A percentile compares a stretch with the other conserved stretches of the same genome.
Conservation (phyloP, 495 filamentous ascomycete species). For the Aspergillus sclerotioniger region DNA sequence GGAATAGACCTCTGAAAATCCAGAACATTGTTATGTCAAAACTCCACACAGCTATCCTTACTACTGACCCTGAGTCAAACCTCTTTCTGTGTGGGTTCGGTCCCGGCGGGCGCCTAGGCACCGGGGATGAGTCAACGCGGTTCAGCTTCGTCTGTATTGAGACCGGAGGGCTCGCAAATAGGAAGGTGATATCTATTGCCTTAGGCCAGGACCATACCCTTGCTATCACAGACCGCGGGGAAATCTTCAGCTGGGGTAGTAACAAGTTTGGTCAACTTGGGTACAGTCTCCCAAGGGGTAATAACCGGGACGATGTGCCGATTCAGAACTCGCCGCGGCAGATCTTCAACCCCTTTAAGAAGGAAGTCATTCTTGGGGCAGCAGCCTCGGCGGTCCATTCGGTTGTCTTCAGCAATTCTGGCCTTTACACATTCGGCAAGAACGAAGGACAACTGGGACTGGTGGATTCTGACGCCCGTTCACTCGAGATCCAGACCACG, state of each 20-base stretch:
- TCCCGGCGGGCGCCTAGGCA: constrained; percentile 83
- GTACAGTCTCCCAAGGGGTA: constrained; percentile 61
- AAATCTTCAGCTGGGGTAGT: constrained; percentile 89
- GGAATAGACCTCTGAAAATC: constrained; percentile 66
- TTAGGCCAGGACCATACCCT: constrained; percentile 90
- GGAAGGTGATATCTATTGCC: constrained; percentile 67
- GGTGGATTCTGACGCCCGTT: constrained; percentile 90
- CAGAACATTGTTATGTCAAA: constrained; percentile 84
- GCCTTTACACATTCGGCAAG: constrained; percentile 91
- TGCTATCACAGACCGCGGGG: constrained; percentile 75
- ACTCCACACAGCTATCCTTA: constrained; percentile 85
- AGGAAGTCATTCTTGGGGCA: constrained; percentile 75
- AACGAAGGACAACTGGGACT: constrained; percentile 93
- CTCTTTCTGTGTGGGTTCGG: constrained; percentile 93
- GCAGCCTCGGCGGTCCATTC: constrained; percentile 93
- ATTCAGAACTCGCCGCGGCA: constrained; percentile 79
- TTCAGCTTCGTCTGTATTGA: constrained; percentile 82
- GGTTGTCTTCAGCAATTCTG: constrained; percentile 75
- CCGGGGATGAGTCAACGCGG: constrained; percentile 82
- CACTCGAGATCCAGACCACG: constrained; percentile 73
- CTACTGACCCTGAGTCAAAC: constrained; percentile 86
- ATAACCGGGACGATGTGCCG: constrained; percentile 65
- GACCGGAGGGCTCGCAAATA: constrained; percentile 65
- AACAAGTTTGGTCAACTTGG: constrained; percentile 87
- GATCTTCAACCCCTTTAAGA: constrained; percentile 86